Evolutionary conservation across 768 basidiomycete species (phyloP).

Genomic region (Xerocomellus chrysenteron): DNA sequence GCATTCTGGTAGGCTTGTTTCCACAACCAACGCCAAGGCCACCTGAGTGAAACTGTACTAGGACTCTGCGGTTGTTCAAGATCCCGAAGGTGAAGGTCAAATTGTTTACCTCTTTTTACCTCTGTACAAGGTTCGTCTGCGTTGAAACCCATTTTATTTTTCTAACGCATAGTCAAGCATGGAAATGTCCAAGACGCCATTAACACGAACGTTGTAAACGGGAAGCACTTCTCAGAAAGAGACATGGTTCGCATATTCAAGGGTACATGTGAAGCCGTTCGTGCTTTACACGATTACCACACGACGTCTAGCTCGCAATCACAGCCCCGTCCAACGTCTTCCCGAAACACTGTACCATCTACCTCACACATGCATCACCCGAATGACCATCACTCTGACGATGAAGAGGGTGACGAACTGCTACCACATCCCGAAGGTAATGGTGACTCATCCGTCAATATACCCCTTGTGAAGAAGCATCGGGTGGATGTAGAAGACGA

Average conservation of each 20-base stretch:
- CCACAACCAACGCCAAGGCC: not conserved
- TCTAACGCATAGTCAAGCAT: conserved; percentile 45
- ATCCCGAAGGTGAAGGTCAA: conserved; percentile 89
- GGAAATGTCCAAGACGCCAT: conserved; percentile 97
- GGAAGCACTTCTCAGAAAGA: conserved; percentile 80
- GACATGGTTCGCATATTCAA: conserved; percentile 89
- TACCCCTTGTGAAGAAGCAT: conserved; percentile 62
- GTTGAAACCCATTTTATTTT: not conserved
- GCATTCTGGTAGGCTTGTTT: conserved; percentile 63
- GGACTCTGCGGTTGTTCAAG: conserved; percentile 95
- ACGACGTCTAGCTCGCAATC: conserved; percentile 38
- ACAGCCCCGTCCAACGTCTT: conserved; percentile 22
- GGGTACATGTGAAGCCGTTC: conserved; percentile 91
- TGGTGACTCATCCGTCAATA: conserved; percentile 40
- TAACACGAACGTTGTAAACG: conserved; percentile 79
- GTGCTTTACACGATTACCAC: conserved; percentile 90
- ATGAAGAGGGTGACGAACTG: conserved; percentile 64
- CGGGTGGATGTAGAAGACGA: conserved; percentile 54
- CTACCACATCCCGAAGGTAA: conserved; percentile 78
- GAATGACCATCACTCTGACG: conserved; percentile 40
- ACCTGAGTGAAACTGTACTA: conserved; percentile 27
- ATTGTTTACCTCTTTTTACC: conserved; percentile 97
- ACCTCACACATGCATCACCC: conserved; percentile 20
- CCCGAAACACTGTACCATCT: conserved; percentile 17
- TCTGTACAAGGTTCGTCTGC: conserved; percentile 70